phyloP scores from a whole-genome alignment of 768 basidiomycete species.

The Boletus sp. region DNA sequence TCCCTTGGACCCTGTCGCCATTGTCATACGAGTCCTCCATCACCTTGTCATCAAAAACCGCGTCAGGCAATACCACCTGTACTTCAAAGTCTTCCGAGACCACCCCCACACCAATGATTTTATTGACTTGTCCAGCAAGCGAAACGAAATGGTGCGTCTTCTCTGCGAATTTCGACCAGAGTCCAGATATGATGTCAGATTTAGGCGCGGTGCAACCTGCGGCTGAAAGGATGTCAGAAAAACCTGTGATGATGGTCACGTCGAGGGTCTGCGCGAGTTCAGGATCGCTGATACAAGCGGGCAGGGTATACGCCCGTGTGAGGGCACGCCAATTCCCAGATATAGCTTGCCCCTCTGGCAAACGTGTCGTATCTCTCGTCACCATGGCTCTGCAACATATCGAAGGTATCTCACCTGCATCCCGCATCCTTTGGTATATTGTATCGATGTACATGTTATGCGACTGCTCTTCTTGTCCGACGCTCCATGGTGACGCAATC shows the following conservation, averaged over 20 bases:
- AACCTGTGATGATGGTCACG: conserved; percentile 13
- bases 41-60: conserved; percentile 5
- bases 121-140: conserved; percentile 44
- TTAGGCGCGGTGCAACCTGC: conserved; percentile 21
- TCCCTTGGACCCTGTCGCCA: conserved; percentile 3
- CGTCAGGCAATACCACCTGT: conserved; percentile 9
- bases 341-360: conserved; percentile 40
- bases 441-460: conserved; percentile 15
- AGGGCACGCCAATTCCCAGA: conserved; percentile 43
- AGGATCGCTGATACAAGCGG: conserved; percentile 10
- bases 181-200: conserved; percentile 33
- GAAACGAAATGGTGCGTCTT: conserved; percentile 41
- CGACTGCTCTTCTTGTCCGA: conserved; percentile 11
- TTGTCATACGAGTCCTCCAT: conserved; percentile 29
- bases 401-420: conserved; percentile 28
- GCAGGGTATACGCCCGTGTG: conserved; percentile 24
- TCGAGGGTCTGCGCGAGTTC: too few relatives aligned
- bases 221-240: conserved; percentile 26
- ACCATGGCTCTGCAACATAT: background rate
- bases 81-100: conserved; percentile 28
- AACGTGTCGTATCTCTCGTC: background rate
- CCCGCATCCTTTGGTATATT: conserved; percentile 34
- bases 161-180: conserved; percentile 40
- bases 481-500: conserved; percentile 22
- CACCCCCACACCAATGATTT: conserved; percentile 20